phyloP scores from a whole-genome alignment of 768 basidiomycete genomes.

The Boletus barrowsii region DNA sequence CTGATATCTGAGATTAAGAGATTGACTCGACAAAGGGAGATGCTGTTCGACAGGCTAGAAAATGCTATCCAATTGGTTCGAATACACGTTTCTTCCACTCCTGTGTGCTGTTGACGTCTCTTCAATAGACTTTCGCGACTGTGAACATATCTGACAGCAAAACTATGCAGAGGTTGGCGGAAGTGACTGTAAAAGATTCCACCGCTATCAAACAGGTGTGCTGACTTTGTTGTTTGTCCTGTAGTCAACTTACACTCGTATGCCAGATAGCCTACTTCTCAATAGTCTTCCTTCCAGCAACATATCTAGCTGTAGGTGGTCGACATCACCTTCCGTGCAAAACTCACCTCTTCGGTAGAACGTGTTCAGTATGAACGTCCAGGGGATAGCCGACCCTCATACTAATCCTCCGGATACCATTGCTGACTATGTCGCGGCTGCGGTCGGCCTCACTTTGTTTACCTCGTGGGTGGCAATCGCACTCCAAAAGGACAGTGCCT shows the following conservation, averaged over 20 bases:
- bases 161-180: constrained; percentile 2
- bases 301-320: constrained; percentile 34
- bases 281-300: constrained; percentile 55
- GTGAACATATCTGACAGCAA: constrained; percentile 50
- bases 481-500: constrained; percentile 35
- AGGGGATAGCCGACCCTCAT: constrained; percentile 19
- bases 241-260: not conserved
- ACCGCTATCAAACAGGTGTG: constrained; percentile 20
- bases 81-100: not conserved
- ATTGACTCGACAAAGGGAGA: constrained; percentile 33
- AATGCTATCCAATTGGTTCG: constrained; percentile 28
- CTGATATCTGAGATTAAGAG: constrained; percentile 49
- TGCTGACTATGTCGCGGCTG: constrained; percentile 37
- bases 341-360: constrained; percentile 27
- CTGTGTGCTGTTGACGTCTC: not conserved
- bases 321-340: not conserved
- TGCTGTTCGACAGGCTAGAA: constrained; percentile 21
- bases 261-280: constrained; percentile 51
- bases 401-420: no score
- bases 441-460: constrained; percentile 44
- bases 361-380: constrained; percentile 27
- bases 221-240: not conserved
- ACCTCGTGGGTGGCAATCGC: constrained; percentile 56
- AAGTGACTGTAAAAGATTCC: constrained; percentile 4
- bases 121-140: constrained; percentile 48